Percentiles rank a stretch among this genome's conserved stretches.
Conservation (phyloP, 2,329 filamentous ascomycete genomes). For the Pseudopyricularia cyperi region DNA sequence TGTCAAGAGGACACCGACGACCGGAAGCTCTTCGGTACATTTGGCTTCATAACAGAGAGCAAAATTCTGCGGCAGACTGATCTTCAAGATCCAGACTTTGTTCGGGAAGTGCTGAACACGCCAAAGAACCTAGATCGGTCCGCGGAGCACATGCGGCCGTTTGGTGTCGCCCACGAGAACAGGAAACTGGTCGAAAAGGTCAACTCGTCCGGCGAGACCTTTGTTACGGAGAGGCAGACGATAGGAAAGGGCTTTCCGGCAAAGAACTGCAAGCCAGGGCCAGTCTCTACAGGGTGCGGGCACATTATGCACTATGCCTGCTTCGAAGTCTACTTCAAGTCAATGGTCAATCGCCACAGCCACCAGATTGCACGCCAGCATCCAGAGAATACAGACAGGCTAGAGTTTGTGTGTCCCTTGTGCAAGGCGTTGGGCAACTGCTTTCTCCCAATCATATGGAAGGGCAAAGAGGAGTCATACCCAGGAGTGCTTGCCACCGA, state of each 20-base stretch:
- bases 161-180: conserved; percentile 84
- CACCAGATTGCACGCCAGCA: conserved; percentile 93
- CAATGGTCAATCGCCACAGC: conserved; percentile 69
- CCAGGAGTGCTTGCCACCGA: conserved; percentile 53
- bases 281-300: conserved; percentile 82
- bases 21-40: conserved; percentile 78
- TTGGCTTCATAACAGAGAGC: conserved; percentile 79
- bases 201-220: conserved; percentile 55
- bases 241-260: conserved; percentile 83
- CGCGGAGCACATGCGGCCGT: conserved; percentile 71
- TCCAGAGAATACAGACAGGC: conserved; percentile 63
- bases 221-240: conserved; percentile 63
- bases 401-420: conserved; percentile 91
- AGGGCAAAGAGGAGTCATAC: conserved; percentile 74
- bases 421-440: conserved; percentile 95
- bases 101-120: conserved; percentile 68
- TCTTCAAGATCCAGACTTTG: conserved; percentile 66
- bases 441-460: conserved; percentile 93
- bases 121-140: conserved; percentile 75
- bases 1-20: conserved; percentile 96
- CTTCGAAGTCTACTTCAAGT: conserved; percentile 82
- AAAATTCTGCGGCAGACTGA: conserved; percentile 79
- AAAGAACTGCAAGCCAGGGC: conserved; percentile 52
- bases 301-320: conserved; percentile 98
- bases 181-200: conserved; percentile 64